Base-by-base conservation (phyloP, 2,329 filamentous ascomycete genomes). In the Ceratocystis colombiana region DNA sequence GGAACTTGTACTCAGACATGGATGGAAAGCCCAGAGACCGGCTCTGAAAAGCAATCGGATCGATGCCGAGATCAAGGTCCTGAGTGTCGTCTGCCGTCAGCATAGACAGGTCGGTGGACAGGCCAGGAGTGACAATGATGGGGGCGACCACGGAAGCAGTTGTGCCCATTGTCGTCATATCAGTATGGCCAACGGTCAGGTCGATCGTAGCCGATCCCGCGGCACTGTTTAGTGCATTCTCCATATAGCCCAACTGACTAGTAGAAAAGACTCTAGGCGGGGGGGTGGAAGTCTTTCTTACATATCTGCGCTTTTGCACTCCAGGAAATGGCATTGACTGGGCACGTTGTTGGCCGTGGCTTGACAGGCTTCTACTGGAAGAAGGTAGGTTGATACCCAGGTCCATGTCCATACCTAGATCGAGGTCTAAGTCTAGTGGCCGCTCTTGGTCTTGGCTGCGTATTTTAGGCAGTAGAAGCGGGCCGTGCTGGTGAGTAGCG, bases 401-500 rank as follows among this genome's bases (percentile, higher is more conserved):
- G 25, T 48, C 44, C 37, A 64, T 53, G 48, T 53, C 48, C 48
- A 53, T 22, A 4, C 48, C 48, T 22, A 53, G 22, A 25, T 53
- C 48, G 2, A 53, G 48, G 22, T 28, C 22, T 8, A 53, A 2
- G 25, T 48, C 44, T 25, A 64, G 62, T 15, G 62, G 44, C 22
- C 22, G 62, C 17, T 50, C 81, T 76, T 93, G 88, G 76, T 96
- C 90, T 76, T 94, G 90, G 50, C 84, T 84, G 68, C 90, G 84
- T 77, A 95, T 92, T 81, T 91, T 94, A 72, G 90, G 90, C 41
- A 96, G 80, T 68, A 96, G 79, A 62, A 90, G 79, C 64, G 90
- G 89, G 64, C 90, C 89, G 76, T 91, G 87, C 69, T 90, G 87
- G 68, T 86, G 83, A 71, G 92, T 83, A 68, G 89, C 88, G 44